Evolutionary conservation across 495 filamentous ascomycete genomes (phyloP).

Genomic region (Penicillium tannophilum): DNA sequence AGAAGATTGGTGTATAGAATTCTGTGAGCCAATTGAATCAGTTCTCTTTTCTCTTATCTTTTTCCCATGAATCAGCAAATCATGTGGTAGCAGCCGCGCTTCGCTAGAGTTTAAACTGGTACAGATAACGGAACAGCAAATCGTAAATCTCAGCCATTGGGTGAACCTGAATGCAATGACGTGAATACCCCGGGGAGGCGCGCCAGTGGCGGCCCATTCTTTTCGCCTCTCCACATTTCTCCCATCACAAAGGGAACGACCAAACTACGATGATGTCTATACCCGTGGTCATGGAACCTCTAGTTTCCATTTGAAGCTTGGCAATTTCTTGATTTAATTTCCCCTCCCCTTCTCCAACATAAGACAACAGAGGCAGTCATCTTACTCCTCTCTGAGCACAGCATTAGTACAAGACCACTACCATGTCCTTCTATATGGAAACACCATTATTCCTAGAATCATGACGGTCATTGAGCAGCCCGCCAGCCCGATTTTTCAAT

Average conservation of each 20-base stretch:
- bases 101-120: background rate
- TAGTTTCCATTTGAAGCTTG: background rate
- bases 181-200: background rate
- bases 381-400: background rate
- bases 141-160: background rate
- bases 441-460: background rate
- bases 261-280: background rate
- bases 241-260: background rate
- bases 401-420: background rate
- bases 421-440: background rate
- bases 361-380: background rate
- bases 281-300: background rate
- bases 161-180: constrained; percentile 1
- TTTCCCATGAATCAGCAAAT: background rate
- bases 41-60: background rate
- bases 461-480: background rate
- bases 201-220: background rate
- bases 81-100: background rate
- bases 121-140: background rate
- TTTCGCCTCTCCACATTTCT: constrained; percentile 1
- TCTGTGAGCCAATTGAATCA: background rate
- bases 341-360: background rate
- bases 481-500: background rate
- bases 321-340: background rate
- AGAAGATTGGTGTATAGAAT: background rate